A percentile compares a stretch with the other conserved stretches of the same genome.
Evolutionary conservation across 257 asterid species (phyloP).

Genomic region (Nicotiana obtusifolia): DNA sequence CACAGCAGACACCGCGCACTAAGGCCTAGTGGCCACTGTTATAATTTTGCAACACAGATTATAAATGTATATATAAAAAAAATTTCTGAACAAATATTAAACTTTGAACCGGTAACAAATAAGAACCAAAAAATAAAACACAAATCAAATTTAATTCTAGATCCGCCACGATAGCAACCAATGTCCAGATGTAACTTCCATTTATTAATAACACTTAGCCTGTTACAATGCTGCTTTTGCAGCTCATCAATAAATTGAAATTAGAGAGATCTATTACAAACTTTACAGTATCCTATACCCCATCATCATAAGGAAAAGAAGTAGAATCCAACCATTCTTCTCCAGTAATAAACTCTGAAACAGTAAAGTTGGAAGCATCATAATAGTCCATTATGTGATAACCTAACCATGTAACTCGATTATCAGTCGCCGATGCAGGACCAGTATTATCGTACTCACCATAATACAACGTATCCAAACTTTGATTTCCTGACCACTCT

Average conservation of each 20-base stretch:
- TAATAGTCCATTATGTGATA: conserved; percentile 57
- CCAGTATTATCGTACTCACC: conserved; percentile 79
- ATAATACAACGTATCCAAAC: conserved; percentile 57
- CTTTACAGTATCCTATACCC: conserved; percentile 30
- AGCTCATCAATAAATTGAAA: neutral
- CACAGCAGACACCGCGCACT: neutral
- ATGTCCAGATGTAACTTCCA: neutral
- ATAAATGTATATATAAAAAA: neutral
- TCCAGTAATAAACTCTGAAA: conserved; percentile 60
- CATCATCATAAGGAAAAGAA: conserved; percentile 70
- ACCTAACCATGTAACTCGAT: conserved; percentile 62
- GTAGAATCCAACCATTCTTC: conserved; percentile 86
- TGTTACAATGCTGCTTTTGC: neutral
- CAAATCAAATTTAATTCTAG: neutral
- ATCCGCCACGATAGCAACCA: no score
- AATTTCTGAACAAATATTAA: neutral
- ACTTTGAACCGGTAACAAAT: neutral
- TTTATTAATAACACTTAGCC: neutral
- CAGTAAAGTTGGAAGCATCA: conserved; percentile 57
- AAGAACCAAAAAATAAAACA: neutral
- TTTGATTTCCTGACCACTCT: conserved; percentile 51
- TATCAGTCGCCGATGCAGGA: conserved; percentile 51
- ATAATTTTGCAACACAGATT: neutral
- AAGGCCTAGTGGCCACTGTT: neutral
- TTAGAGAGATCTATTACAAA: neutral